Evolutionary conservation across 164 flowering plant species (phyloP).

Genomic region (Saururus chinensis): DNA sequence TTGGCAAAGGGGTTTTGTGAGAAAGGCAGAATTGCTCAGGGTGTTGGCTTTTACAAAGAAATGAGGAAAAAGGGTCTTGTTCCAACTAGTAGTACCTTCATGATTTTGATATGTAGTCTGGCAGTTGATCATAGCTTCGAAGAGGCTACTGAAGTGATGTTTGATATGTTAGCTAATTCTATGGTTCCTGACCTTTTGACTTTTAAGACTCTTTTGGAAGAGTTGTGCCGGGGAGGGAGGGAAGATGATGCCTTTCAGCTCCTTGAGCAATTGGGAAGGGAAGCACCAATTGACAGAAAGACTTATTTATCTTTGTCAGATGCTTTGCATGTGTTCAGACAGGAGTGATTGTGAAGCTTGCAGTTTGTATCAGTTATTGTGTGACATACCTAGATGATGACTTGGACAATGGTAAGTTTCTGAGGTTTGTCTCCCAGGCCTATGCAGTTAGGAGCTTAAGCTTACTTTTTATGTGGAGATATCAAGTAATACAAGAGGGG

Average conservation of each 20-base stretch:
- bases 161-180: conserved; percentile 53
- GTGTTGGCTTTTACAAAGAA: conserved; percentile 51
- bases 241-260: conserved; percentile 52
- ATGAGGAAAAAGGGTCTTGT: conserved; percentile 61
- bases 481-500: conserved; percentile 19
- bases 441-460: background rate
- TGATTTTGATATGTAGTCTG: conserved; percentile 69
- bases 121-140: conserved; percentile 57
- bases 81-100: conserved; percentile 40
- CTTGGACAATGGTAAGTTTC: background rate
- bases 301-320: conserved; percentile 15
- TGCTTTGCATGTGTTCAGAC: conserved; percentile 12
- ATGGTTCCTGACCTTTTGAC: conserved; percentile 72
- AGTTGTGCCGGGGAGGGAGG: conserved; percentile 62
- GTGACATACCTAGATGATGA: too few relatives aligned
- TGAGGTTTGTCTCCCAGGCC: background rate
- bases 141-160: conserved; percentile 43
- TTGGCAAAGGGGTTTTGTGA: conserved; percentile 65
- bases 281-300: conserved; percentile 32
- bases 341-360: background rate
- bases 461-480: background rate
- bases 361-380: background rate
- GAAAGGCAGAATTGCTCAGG: conserved; percentile 59
- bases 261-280: conserved; percentile 56
- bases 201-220: conserved; percentile 68